Evolutionary conservation across 805 yeast genomes (phyloP), one percentile per base, ranked within the genome.

Genomic region (Spathaspora hagerdaliae): DNA sequence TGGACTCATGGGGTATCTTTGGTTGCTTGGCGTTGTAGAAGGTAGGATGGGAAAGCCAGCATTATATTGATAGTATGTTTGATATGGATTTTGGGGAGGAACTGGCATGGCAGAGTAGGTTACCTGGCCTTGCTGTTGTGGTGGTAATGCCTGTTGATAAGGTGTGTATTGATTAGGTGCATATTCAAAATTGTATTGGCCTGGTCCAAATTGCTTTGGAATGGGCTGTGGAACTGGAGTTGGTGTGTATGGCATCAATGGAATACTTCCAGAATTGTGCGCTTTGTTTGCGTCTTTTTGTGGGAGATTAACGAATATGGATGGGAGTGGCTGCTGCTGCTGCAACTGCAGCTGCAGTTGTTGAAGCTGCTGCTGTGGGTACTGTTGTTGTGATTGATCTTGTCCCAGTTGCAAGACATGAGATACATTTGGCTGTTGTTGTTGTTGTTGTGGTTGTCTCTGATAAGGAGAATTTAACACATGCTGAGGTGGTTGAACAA

Each of bases 261-360:
- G 39, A n/a, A 34, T 19, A 10, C 33, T 37, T 26, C 8, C 31
- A 11, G 41, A 8, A 11, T 9, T 27, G 10, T 2, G 27, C 31
- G 35, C 4, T 15, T 37, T 5, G 6, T 42, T 24, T 10, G 35
- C 24, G 27, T 39, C 38, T 29, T 43, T 44, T 32, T 44, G 48
- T 24, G 31, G 42, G 29, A 31, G 38, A 13, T 39, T 32, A 11
- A 36, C 41, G 37, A 36, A 39, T 7, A 46, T 46, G 8, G 49
- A 42, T 27, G 49, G 49, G 15, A 46, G 46, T 27, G 33, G 7
- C 27, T 41, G 44, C 10, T 40, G 13, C 24, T 33, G 43, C 29
- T 40, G 41, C n/a, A n/a, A n/a, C 27, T 24, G 38, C n/a, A 15
- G 44, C 12, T 27, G 40, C 5, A 12, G 44, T 10, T 14, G 7